Conservation (phyloP, 176 grass and related monocot species). For the Olyra latifolia region DNA sequence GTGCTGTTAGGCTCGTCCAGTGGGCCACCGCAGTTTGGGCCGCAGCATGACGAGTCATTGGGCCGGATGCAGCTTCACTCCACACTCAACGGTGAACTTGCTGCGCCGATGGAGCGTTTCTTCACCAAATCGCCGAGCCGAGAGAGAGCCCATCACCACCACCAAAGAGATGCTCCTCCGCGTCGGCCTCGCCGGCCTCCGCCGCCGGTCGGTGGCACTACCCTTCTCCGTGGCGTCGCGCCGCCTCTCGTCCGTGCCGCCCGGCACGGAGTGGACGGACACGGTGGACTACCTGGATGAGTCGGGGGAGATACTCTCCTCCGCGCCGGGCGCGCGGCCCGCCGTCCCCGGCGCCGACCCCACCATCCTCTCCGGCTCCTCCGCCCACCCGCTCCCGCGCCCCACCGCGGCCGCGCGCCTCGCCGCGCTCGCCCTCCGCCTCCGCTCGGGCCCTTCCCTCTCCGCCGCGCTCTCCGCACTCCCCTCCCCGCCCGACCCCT, state of each 20-base stretch:
- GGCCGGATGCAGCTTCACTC: not conserved
- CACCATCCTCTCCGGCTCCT: slow-evolving; percentile 72
- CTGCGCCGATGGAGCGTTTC: not conserved
- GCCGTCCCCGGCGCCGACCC: slow-evolving; percentile 65
- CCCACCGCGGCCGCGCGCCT: slow-evolving; percentile 67
- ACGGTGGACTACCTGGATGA: slow-evolving; percentile 90
- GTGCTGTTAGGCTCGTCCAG: no score
- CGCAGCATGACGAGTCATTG: not conserved
- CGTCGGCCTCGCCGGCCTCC: slow-evolving; percentile 39
- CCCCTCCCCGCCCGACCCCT: slow-evolving; percentile 64
- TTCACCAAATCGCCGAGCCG: not conserved
- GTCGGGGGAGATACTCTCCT: slow-evolving; percentile 65
- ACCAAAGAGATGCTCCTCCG: slow-evolving; percentile 48
- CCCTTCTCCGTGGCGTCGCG: not conserved
- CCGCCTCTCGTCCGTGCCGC: not conserved
- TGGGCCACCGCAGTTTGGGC: not conserved
- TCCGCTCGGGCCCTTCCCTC: slow-evolving; percentile 72
- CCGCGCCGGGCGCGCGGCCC: slow-evolving; percentile 60
- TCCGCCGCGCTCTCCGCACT: slow-evolving; percentile 69
- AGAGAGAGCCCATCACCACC: no score
- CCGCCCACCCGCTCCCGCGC: slow-evolving; percentile 70
- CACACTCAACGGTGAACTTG: not conserved
- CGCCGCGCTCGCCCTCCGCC: slow-evolving; percentile 67
- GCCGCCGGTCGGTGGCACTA: slow-evolving; percentile 11
- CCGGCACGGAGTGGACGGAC: slow-evolving; percentile 62